Evolutionary conservation across 768 basidiomycete species (phyloP).

Genomic region (Wakefieldia striispora): DNA sequence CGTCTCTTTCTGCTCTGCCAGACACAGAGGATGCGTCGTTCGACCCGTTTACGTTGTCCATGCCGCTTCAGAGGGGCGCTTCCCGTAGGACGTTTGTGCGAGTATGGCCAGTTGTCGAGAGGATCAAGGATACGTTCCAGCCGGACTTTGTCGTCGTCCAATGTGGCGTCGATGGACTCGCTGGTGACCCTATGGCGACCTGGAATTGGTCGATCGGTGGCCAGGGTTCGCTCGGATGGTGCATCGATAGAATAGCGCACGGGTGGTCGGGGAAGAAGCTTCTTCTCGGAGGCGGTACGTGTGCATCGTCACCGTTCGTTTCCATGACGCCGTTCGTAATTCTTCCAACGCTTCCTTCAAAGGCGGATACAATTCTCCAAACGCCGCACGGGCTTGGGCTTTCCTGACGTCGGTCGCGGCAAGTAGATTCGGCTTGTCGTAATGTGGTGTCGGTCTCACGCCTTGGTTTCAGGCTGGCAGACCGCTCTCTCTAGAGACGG

Average conservation of each 20-base stretch:
- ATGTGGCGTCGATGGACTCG: slow-evolving; percentile 84
- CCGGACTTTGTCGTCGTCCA: slow-evolving; percentile 84
- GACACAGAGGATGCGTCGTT: slow-evolving; percentile 29
- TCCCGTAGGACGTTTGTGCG: slow-evolving; percentile 57
- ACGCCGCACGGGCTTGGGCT: slow-evolving; percentile 86
- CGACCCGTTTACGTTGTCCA: slow-evolving; percentile 71
- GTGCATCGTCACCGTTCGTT: background rate
- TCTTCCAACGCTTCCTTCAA: slow-evolving; percentile 13
- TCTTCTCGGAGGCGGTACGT: slow-evolving; percentile 72
- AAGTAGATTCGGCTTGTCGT: slow-evolving; percentile 26
- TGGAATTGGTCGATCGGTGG: slow-evolving; percentile 69
- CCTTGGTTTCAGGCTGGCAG: slow-evolving; percentile 44
- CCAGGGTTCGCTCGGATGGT: slow-evolving; percentile 70
- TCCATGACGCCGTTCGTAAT: background rate
- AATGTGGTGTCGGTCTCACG: background rate
- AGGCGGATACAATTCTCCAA: slow-evolving; percentile 84
- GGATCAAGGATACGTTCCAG: slow-evolving; percentile 54
- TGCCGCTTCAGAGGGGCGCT: slow-evolving; percentile 76
- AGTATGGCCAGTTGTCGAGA: slow-evolving; percentile 65
- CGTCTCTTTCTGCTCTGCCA: slow-evolving; percentile 49
- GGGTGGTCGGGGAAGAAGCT: slow-evolving; percentile 61
- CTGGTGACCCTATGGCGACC: slow-evolving; percentile 75
- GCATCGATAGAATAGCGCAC: slow-evolving; percentile 47
- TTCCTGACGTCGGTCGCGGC: slow-evolving; percentile 77
- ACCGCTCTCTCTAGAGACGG: slow-evolving; percentile 54